Evolutionary conservation across 2,329 filamentous ascomycete species (phyloP), one percentile per base, ranked within the genome.

Genomic region (Lojkania enalia): DNA sequence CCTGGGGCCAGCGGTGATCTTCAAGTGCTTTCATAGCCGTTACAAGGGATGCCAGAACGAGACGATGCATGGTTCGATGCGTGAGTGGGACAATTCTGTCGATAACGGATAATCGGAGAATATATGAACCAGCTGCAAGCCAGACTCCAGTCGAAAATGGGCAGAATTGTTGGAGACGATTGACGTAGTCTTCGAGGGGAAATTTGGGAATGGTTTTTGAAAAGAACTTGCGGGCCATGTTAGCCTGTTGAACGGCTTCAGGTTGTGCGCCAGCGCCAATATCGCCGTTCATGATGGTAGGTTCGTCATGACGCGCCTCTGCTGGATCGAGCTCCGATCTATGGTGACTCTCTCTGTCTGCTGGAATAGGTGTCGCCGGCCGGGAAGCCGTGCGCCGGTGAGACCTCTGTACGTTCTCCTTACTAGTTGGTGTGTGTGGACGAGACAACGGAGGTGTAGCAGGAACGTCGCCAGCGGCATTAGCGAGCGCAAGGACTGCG

Each of bases 1-100:
- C 79, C 71, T 96, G 92, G 6, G 88, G 83, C 72, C 95, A 96
- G 57, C 86, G 88, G 42, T 92, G 79, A 67, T 97, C 92, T 69
- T 99, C 92, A n/a, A 96, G 74, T 0, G 90, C 88, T 73, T 97
- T 99, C 81, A 91, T 94, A 12, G 92, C 90, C 3, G 96, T 88
- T 25, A 91, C 78, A 41, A 96, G 77, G 5, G 87, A 88, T 0
- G 90, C 91, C 13, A 99, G 79, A 21, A 95, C 78, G 5, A 97
- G 75, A 2, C 94, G 84, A 68, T 99, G 92, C 49, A 89, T 86
- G 51, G 95, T 97, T 44, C 89, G 82, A 45, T 81, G 79, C 2
- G 90, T 95, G 5, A 96, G 86, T 1, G 86, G 84, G 16, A 97
- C 86, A 18, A 86, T 81, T 54, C 82, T 82, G 64, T 95, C 69